These are phyloP conservation scores for Raffaelea albimanens DNA, from an alignment of 2,329 filamentous ascomycete species.

Conservation along the genomic window DNA sequence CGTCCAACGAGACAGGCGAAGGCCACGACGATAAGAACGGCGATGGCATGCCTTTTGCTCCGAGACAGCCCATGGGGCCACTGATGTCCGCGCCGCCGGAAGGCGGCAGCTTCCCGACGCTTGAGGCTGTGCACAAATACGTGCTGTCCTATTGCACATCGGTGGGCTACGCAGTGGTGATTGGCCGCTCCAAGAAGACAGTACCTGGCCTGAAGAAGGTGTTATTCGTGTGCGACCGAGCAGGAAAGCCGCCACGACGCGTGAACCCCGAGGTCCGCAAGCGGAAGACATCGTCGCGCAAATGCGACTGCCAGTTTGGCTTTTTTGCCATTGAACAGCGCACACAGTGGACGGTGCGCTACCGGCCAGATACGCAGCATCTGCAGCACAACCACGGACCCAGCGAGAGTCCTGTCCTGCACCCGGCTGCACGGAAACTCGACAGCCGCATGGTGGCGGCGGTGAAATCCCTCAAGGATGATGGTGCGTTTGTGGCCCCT, in stretches of 20 bases:
- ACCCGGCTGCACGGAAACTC: constrained; percentile 55
- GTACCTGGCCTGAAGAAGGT: constrained; percentile 59
- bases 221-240: constrained; percentile 56
- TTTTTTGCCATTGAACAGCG: constrained; percentile 61
- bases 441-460: constrained; percentile 60
- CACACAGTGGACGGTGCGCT: constrained; percentile 57
- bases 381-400: constrained; percentile 56
- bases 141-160: constrained; percentile 57
- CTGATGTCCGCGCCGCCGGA: constrained; percentile 56
- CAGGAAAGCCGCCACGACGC: constrained; percentile 51
- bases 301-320: constrained; percentile 60
- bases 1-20: constrained; percentile 7
- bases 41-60: constrained; percentile 34
- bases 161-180: constrained; percentile 59
- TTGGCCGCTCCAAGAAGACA: constrained; percentile 58
- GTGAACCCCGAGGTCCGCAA: constrained; percentile 57
- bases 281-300: constrained; percentile 57
- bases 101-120: constrained; percentile 53
- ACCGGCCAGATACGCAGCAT: constrained; percentile 49
- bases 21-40: constrained; percentile 27
- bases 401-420: constrained; percentile 56
- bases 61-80: constrained; percentile 44
- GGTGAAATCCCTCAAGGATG: constrained; percentile 57
- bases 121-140: constrained; percentile 56
- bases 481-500: constrained; percentile 36